Base-by-base conservation (phyloP, 305 asterid genomes). In the Petunia hybrid region DNA sequence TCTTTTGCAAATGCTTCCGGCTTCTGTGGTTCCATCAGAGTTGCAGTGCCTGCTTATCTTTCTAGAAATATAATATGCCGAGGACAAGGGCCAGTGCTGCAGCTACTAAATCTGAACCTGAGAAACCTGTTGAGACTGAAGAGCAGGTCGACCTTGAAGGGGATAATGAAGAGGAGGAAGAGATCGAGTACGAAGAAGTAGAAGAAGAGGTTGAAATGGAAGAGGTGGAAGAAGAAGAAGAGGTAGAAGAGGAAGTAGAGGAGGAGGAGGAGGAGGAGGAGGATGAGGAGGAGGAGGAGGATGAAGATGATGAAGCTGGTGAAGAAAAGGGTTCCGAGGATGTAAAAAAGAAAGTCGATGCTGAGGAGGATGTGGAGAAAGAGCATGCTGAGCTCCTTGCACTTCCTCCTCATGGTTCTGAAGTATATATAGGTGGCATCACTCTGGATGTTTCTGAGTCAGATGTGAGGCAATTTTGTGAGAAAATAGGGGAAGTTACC, bases 391-490 rank as follows among this genome's bases (percentile, higher is more conserved):
- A 91, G 86, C 99, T 96, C 86, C 97, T 96, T 81, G 93, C 98
- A 16, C 95, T 94, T 80, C 99, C 99, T 56, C 90, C 95, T 77
- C 98, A 96, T 85, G 99, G 99, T 65, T 94, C 99, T 8, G 98
- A 93, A 91, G 95, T 96, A 60, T 94, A 92, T 86, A 84, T 96
- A 42, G 99, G 99, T 87, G 97, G 98, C 66, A 87, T 94, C 78
- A 84, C 89, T 45, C 92, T 83, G 35, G 94, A 88, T 89, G 91
- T 91, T 62, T 87, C 93, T 81, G 97, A 94, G 88, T 94, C 85
- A 81, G 98, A 92, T 82, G 85, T 95, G 78, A 92, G 86, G 84
- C 90, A 78, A 66, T 92, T 92, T 80, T 95, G 98, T 84, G 92
- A 87, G 84, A 85, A 94, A 40, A 84, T 90, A 70, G 98, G 98